Percentiles rank a stretch among this genome's conserved stretches.
phyloP scores from a whole-genome alignment of 768 basidiomycete genomes.

The Hemileccinum rubropunctum region DNA sequence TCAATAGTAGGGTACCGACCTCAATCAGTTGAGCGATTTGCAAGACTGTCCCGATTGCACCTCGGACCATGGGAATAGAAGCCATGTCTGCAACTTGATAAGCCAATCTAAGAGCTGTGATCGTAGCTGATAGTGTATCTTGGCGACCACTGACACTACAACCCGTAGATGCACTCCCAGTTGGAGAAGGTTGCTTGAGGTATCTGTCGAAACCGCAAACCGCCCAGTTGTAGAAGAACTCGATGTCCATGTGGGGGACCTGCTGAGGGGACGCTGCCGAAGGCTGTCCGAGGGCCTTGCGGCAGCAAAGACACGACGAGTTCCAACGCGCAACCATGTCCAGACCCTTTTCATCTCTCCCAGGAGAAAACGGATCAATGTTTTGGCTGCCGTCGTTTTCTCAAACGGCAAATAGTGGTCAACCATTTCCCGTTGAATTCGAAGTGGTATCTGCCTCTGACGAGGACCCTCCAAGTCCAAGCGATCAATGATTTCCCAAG shows the following conservation, averaged over 20 bases:
- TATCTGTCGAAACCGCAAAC: neutral
- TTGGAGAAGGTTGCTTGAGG: no score
- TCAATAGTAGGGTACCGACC: no score
- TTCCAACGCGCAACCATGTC: no score
- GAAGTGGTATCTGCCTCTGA: no score
- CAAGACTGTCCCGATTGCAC: slow-evolving; percentile 5
- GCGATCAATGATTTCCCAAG: no score
- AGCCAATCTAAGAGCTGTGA: slow-evolving; percentile 4
- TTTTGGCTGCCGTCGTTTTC: no score
- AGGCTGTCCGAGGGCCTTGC: neutral
- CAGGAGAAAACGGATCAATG: no score
- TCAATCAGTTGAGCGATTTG: slow-evolving; percentile 7
- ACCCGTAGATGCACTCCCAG: neutral
- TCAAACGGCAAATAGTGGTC: no score
- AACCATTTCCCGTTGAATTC: no score
- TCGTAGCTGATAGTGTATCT: neutral
- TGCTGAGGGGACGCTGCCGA: neutral
- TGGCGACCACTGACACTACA: slow-evolving; percentile 1
- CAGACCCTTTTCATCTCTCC: no score
- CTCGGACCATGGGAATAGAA: slow-evolving; percentile 2
- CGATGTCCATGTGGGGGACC: neutral
- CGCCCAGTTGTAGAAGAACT: neutral
- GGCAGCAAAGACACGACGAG: neutral
- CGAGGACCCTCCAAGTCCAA: no score
- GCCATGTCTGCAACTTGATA: slow-evolving; percentile 9